phyloP scores from a whole-genome alignment of 371 early-diverging fungal species.

The Globomyces sp. region DNA sequence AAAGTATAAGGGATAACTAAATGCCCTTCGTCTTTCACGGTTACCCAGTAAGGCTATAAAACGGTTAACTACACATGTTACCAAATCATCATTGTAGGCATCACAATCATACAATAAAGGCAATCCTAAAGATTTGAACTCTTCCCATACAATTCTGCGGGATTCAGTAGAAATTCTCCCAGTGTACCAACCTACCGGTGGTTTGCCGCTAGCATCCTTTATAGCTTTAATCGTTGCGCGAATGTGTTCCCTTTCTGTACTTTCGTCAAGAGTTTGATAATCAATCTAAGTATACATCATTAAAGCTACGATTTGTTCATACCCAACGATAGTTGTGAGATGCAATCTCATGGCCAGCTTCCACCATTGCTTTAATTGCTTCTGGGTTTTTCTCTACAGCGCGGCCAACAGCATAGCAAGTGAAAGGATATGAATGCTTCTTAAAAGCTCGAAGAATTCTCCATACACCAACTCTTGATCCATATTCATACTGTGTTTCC shows the following conservation, averaged over 20 bases:
- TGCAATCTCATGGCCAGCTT: slow-evolving; percentile 46
- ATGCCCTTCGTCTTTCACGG: slow-evolving; percentile 23
- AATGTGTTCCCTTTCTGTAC: slow-evolving; percentile 36
- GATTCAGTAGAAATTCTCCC: slow-evolving; percentile 30
- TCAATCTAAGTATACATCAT: slow-evolving; percentile 28
- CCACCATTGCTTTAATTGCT: slow-evolving; percentile 34
- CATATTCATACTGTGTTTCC: slow-evolving; percentile 50
- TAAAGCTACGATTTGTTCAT: background rate
- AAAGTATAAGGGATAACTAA: slow-evolving; percentile 51
- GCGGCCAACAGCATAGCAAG: slow-evolving; percentile 49
- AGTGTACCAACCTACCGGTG: slow-evolving; percentile 51
- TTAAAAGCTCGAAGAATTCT: slow-evolving; percentile 41
- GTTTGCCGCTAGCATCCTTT: slow-evolving; percentile 30
- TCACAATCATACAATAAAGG: slow-evolving; percentile 49
- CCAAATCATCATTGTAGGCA: slow-evolving; percentile 51
- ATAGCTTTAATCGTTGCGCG: slow-evolving; percentile 33
- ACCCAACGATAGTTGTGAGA: slow-evolving; percentile 38
- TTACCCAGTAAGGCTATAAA: slow-evolving; percentile 38
- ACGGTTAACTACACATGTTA: background rate
- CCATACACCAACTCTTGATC: slow-evolving; percentile 50
- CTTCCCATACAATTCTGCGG: slow-evolving; percentile 35
- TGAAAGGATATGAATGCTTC: slow-evolving; percentile 33
- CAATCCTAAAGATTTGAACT: slow-evolving; percentile 38
- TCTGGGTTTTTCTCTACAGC: slow-evolving; percentile 49
- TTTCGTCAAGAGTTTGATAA: slow-evolving; percentile 30